Evolutionary conservation across 2,329 filamentous ascomycete genomes (phyloP), one percentile per base, ranked within the genome.

Genomic region (Sclerotinia nivalis): DNA sequence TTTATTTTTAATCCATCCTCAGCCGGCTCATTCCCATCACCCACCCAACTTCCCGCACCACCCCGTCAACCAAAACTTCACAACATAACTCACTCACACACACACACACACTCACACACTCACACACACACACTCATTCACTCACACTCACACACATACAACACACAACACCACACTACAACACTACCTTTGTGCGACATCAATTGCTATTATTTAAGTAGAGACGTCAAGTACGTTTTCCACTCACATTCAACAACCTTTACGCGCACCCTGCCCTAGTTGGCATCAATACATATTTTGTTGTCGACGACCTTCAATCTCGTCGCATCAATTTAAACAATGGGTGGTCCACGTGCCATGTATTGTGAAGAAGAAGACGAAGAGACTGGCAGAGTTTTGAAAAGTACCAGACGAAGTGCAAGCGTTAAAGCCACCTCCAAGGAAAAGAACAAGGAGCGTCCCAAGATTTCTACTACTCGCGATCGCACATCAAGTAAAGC

Each of bases 291-390:
- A 64, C 34, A 47, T 18, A 52, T 25, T 25, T 47, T 37, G 58
- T 69, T 62, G 66, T 69, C 47, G 66, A 54, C 66, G 47, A 64
- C 58, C 40, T 40, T n/a, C 20, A 69, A 31, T 66, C 31, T 69
- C 50, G 66, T 62, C 70, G 34, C 70, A 69, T 43, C 49, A 43
- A 34, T n/a, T 59, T 25, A 31, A 31, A 66, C 64, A 62, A 74
- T 71, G 72, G 65, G 66, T 54, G 31, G 50, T 45, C 73, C 75
- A 55, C 71, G 72, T 56, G 73, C 75, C n/a, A 74, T 74, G 45
- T 77, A 75, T 69, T 68, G 74, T 31, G 75, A 75, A 47, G 76
- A 77, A 40, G 67, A 72, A 65, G 76, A 76, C 55, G 76, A 77
- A 64, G 65, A 70, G 15, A 71, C 72, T 18, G 74, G 74, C 22